These are phyloP conservation scores for Phlyctochytrium planicorne DNA, from an alignment of 192 early-diverging fungal species.

Conservation along the genomic window DNA sequence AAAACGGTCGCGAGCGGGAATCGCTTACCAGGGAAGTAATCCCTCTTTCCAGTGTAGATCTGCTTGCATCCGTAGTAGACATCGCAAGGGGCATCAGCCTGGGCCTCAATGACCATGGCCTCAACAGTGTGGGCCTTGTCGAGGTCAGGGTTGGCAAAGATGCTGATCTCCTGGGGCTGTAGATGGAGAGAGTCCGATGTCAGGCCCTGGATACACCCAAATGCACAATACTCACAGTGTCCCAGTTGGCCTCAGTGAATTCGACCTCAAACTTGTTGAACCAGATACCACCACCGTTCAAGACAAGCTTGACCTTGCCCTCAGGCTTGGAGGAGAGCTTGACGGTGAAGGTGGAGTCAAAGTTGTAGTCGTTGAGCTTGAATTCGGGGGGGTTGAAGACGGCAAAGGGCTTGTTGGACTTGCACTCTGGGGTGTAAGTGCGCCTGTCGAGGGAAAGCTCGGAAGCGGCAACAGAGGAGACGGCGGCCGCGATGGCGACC, in stretches of 20 bases:
- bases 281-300: background rate
- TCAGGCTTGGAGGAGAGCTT: background rate
- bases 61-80: background rate
- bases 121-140: background rate
- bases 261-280: background rate
- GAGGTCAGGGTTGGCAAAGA: background rate
- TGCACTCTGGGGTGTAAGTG: background rate
- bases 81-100: background rate
- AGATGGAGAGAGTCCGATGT: background rate
- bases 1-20: no score
- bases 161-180: slow-evolving; percentile 1
- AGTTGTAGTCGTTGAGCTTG: background rate
- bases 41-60: background rate
- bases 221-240: background rate
- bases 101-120: background rate
- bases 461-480: background rate
- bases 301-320: background rate
- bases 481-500: background rate
- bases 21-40: background rate
- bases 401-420: background rate
- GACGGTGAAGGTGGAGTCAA: background rate
- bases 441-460: background rate
- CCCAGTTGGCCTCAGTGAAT: background rate
- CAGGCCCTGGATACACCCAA: no score
- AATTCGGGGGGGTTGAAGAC: background rate